A percentile compares a stretch with the other conserved stretches of the same genome.
Conservation (phyloP, 805 yeast genomes). For the Cyberlindnera japonica region DNA sequence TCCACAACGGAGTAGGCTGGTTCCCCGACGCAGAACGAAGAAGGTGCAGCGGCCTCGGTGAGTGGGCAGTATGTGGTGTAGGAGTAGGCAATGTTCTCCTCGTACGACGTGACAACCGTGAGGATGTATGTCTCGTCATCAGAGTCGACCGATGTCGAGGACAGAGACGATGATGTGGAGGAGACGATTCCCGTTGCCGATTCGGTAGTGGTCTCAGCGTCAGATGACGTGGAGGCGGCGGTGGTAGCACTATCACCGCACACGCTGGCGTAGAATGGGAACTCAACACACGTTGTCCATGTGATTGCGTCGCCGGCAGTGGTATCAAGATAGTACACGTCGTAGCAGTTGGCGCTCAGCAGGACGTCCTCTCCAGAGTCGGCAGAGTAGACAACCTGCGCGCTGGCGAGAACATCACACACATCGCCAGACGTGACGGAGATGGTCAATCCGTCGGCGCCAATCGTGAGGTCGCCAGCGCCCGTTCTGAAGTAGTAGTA, state of each 20-base stretch:
- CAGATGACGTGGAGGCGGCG: conserved; percentile 9
- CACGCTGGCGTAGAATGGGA: conserved; percentile 21
- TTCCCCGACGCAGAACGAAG: background rate
- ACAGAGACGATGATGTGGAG: conserved; percentile 2
- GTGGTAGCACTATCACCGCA: conserved; percentile 14
- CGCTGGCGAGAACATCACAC: conserved; percentile 18
- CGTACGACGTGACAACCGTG: conserved; percentile 19
- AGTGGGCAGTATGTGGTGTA: conserved; percentile 24
- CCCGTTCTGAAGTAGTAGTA: conserved; percentile 24
- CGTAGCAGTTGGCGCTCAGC: conserved; percentile 24
- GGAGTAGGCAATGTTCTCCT: conserved; percentile 6
- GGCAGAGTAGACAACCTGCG: conserved; percentile 22
- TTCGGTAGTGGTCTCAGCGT: conserved; percentile 1
- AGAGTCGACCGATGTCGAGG: conserved; percentile 8
- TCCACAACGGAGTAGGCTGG: conserved; percentile 8
- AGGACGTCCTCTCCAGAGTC: conserved; percentile 15
- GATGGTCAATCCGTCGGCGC: conserved; percentile 17
- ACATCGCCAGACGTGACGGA: conserved; percentile 9
- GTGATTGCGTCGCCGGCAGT: conserved; percentile 11
- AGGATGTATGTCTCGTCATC: conserved; percentile 14
- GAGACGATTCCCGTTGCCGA: background rate
- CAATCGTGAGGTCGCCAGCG: conserved; percentile 10
- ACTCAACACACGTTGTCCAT: conserved; percentile 26
- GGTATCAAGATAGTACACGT: conserved; percentile 22
- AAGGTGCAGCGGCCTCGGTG: conserved; percentile 3